Conservation (phyloP, 2,329 filamentous ascomycete species). For the Colletotrichum australisinense region DNA sequence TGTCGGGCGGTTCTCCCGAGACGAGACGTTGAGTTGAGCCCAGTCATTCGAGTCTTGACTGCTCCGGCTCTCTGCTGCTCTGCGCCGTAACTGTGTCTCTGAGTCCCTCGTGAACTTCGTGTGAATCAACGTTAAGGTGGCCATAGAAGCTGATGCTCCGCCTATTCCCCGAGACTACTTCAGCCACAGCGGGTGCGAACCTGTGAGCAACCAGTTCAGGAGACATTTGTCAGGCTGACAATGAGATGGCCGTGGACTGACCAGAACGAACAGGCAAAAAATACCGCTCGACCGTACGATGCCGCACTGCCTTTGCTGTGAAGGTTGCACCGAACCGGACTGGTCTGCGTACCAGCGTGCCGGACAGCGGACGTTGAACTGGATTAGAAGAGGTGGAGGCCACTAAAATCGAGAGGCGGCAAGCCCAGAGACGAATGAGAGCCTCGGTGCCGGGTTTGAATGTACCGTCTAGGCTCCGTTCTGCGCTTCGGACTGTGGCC, state of each 20-base stretch:
- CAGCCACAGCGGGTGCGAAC: neutral
- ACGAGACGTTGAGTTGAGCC: conserved; percentile 6
- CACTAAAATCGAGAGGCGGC: conserved; percentile 20
- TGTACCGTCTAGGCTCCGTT: neutral
- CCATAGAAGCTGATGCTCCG: conserved; percentile 11
- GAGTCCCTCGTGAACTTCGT: neutral
- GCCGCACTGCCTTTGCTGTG: conserved; percentile 16
- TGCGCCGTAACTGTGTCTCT: neutral
- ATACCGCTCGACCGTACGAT: conserved; percentile 22
- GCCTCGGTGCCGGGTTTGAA: neutral
- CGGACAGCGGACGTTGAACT: conserved; percentile 33
- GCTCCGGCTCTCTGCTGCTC: neutral
- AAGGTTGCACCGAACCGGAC: conserved; percentile 20
- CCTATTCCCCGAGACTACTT: neutral
- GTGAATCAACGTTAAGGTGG: neutral
- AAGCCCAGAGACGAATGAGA: conserved; percentile 13
- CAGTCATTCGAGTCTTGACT: neutral
- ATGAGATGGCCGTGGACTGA: conserved; percentile 8
- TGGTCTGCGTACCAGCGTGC: conserved; percentile 19
- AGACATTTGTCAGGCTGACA: conserved; percentile 20
- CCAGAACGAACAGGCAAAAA: neutral
- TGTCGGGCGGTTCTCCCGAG: conserved; percentile 20
- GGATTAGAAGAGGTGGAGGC: conserved; percentile 30
- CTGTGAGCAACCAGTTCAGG: neutral
- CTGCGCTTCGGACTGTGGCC: conserved; percentile 32